phyloP scores from a whole-genome alignment of 129 eudicot species.

The Smallanthus sonchifolius region DNA sequence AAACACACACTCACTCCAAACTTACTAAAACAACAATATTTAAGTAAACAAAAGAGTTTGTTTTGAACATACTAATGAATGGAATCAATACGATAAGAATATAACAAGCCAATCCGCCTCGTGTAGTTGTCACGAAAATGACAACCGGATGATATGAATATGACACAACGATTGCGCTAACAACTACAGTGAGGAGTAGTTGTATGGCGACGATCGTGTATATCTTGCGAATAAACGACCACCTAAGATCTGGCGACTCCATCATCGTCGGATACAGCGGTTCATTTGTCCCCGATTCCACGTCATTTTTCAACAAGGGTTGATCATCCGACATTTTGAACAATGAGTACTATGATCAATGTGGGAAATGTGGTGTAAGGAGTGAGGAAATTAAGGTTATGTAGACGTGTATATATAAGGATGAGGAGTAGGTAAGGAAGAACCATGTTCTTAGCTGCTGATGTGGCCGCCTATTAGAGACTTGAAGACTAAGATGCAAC shows the following conservation, averaged over 20 bases:
- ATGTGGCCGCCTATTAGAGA: too few species aligned
- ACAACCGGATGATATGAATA: slow-evolving; percentile 50
- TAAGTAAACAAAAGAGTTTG: not conserved
- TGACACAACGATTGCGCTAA: slow-evolving; percentile 73
- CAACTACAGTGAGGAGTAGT: slow-evolving; percentile 64
- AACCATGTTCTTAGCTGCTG: too few species aligned
- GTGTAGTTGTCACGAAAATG: slow-evolving; percentile 50
- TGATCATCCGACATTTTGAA: slow-evolving; percentile 48
- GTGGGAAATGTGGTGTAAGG: not conserved
- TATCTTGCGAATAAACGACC: slow-evolving; percentile 81
- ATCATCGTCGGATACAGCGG: slow-evolving; percentile 71
- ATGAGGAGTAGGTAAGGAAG: too few species aligned
- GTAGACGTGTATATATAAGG: too few species aligned
- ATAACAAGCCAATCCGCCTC: slow-evolving; percentile 57
- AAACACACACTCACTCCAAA: not conserved
- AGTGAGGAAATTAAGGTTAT: not conserved
- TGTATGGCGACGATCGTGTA: slow-evolving; percentile 73
- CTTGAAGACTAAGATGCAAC: too few species aligned
- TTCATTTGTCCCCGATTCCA: slow-evolving; percentile 43
- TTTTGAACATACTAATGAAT: slow-evolving; percentile 44
- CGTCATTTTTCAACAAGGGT: slow-evolving; percentile 48
- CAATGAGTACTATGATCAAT: too few species aligned
- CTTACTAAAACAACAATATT: not conserved
- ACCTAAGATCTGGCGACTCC: slow-evolving; percentile 74
- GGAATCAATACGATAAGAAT: slow-evolving; percentile 69